Evolutionary conservation across 225 moss, liverwort and hornwort genomes (phyloP).

Genomic region (Physcomitrellopsis africana): DNA sequence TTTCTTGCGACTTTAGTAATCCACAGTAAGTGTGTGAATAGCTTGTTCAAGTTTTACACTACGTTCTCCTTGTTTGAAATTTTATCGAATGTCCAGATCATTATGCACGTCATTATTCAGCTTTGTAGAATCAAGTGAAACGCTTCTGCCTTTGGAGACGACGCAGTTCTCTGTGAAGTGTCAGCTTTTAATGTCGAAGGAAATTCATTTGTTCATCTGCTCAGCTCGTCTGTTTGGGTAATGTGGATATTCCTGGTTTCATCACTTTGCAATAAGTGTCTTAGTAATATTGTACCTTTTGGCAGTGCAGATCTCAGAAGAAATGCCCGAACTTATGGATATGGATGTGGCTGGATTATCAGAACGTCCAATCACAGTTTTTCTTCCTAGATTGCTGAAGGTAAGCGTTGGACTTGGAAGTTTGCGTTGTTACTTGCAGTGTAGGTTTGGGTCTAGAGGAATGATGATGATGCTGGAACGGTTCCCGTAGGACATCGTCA

Average conservation of each 20-base stretch:
- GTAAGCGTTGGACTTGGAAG: slow-evolving; percentile 38
- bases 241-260: background rate
- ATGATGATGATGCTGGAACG: slow-evolving; percentile 11
- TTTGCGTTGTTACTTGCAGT: background rate
- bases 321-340: slow-evolving; percentile 73
- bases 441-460: background rate
- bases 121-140: slow-evolving; percentile 8
- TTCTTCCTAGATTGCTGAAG: slow-evolving; percentile 78
- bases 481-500: slow-evolving; percentile 10
- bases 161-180: background rate
- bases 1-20: slow-evolving; percentile 3
- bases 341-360: slow-evolving; percentile 71
- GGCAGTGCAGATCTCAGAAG: slow-evolving; percentile 73
- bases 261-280: slow-evolving; percentile 1
- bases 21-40: slow-evolving; percentile 1
- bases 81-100: background rate
- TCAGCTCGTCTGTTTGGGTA: background rate
- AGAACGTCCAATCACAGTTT: slow-evolving; percentile 71
- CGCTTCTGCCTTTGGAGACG: slow-evolving; percentile 5
- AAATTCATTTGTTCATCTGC: background rate
- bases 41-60: background rate
- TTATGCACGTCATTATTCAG: background rate
- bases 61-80: background rate
- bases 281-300: slow-evolving; percentile 10
- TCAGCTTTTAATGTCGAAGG: slow-evolving; percentile 10